Evolutionary conservation across 371 early-diverging fungal genomes (phyloP), one percentile per base, ranked within the genome.

Genomic region (Lichtheimia ramosa): DNA sequence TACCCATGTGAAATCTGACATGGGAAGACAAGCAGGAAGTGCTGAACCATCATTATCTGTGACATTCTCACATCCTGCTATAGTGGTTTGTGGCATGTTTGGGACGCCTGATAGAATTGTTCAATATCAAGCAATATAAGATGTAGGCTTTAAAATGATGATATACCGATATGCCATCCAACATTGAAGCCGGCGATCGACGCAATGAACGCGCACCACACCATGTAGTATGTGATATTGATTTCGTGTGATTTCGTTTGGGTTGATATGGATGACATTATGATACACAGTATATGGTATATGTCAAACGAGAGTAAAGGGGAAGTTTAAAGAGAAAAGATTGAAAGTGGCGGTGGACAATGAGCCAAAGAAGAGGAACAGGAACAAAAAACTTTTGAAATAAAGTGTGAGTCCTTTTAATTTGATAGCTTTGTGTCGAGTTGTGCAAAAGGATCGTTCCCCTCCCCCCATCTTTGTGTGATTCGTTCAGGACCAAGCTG

Each of bases 11-110:
- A 50, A 43, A 48, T 68, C 68, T 21, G 54, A 49, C 79, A 79
- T 79, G 5, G 79, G 79, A 16, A 79, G 55, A 59, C 79, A 79
- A 3, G 74, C 66, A 12, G 75, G 75, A n/a, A 79, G 65, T 23
- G 58, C 51, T 3, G 63, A 58, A 42, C 10, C 34, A 34, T 25
- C 50, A 34, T 55, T 50, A 8, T 53, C 46, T 7, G 65, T 65
- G 14, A 74, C 72, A 20, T 62, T 66, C 28, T 62, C 27, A 58
- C 79, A 79, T 16, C 56, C 57, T 39, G 67, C 67, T 12, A 79
- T 79, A 8, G 72, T 67, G 14, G 41, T 56, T 51, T 71, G 68
- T 28, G 79, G 79, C 79, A 79, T 75, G 40, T 79, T 79, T 3
- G 79, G 79, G 2, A 79, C 79, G 68, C 76, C 79, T 75, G 34